A percentile compares a stretch with the other conserved stretches of the same genome.
These are phyloP conservation scores for Ophiostoma perfectum DNA, from an alignment of 2,329 filamentous ascomycete genomes.

Conservation along the genomic window DNA sequence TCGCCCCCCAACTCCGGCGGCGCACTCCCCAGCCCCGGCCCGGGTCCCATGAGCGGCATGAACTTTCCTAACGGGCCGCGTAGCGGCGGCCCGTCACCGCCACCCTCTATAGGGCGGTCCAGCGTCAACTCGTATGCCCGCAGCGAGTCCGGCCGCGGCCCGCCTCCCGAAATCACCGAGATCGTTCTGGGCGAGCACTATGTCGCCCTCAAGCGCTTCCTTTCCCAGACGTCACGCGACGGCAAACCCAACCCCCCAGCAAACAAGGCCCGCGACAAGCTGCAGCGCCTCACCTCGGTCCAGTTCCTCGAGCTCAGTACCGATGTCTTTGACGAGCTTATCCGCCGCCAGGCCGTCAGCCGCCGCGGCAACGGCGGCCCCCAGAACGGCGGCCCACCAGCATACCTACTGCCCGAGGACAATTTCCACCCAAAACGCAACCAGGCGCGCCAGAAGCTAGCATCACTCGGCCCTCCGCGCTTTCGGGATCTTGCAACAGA, in stretches of 20 bases:
- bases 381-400: conserved; percentile 51
- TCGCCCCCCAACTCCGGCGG: conserved; percentile 66
- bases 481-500: conserved; percentile 93
- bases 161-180: conserved; percentile 56
- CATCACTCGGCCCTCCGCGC: conserved; percentile 76
- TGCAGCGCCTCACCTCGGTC: conserved; percentile 79
- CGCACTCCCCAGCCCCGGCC: conserved; percentile 43
- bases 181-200: conserved; percentile 73
- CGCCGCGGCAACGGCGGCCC: conserved; percentile 49
- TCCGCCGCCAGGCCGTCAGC: conserved; percentile 71
- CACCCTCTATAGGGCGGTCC: conserved; percentile 78
- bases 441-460: conserved; percentile 91
- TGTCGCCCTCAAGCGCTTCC: conserved; percentile 67
- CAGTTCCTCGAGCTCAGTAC: conserved; percentile 98
- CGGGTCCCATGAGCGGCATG: conserved; percentile 51
- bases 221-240: conserved; percentile 65
- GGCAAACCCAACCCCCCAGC: conserved; percentile 68
- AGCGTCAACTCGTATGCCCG: conserved; percentile 67
- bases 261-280: conserved; percentile 90
- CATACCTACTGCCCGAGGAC: conserved; percentile 75
- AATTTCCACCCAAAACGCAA: conserved; percentile 96
- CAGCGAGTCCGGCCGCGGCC: conserved; percentile 59
- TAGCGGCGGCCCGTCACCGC: conserved; percentile 68
- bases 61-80: conserved; percentile 51
- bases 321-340: conserved; percentile 92